Evolutionary conservation across 202 grass and related monocot species (phyloP).

Genomic region (Alloteropsis angusta): DNA sequence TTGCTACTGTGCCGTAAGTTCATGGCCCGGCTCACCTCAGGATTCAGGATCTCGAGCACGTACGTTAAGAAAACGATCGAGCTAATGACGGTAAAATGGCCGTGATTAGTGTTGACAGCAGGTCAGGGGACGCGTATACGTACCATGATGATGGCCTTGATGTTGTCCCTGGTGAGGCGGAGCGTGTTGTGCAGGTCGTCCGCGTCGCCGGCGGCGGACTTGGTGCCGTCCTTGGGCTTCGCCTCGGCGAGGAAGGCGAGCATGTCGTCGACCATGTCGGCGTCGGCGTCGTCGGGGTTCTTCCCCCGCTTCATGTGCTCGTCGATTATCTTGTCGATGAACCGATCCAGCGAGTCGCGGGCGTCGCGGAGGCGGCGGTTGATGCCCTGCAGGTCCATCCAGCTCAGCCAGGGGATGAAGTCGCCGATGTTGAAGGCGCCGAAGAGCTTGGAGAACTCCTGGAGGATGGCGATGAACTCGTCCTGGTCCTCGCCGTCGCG

Average conservation of each 20-base stretch:
- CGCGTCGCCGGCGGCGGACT: neutral
- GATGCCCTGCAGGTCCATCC: conserved; percentile 58
- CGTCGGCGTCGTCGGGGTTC: conserved; percentile 47
- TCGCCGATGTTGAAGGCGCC: conserved; percentile 68
- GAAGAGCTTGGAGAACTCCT: conserved; percentile 81
- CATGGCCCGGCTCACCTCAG: neutral
- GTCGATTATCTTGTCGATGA: conserved; percentile 90
- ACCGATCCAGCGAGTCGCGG: conserved; percentile 45
- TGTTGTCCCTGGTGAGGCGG: conserved; percentile 63
- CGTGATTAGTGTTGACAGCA: neutral
- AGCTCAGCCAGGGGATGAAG: conserved; percentile 62
- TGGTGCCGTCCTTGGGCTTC: neutral
- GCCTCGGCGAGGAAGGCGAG: conserved; percentile 55
- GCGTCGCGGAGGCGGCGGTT: conserved; percentile 42
- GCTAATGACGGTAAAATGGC: neutral
- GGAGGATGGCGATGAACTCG: conserved; percentile 69
- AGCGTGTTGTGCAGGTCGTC: conserved; percentile 61
- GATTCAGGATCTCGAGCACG: neutral
- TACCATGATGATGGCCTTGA: conserved; percentile 99
- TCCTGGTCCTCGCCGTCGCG: conserved; percentile 38
- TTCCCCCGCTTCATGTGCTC: conserved; percentile 54
- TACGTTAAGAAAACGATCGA: neutral
- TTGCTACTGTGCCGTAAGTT: neutral
- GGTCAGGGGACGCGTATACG: neutral
- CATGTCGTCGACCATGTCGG: conserved; percentile 94